Base-by-base conservation (phyloP, 257 asterid genomes). In the Solanum ossicruentum region DNA sequence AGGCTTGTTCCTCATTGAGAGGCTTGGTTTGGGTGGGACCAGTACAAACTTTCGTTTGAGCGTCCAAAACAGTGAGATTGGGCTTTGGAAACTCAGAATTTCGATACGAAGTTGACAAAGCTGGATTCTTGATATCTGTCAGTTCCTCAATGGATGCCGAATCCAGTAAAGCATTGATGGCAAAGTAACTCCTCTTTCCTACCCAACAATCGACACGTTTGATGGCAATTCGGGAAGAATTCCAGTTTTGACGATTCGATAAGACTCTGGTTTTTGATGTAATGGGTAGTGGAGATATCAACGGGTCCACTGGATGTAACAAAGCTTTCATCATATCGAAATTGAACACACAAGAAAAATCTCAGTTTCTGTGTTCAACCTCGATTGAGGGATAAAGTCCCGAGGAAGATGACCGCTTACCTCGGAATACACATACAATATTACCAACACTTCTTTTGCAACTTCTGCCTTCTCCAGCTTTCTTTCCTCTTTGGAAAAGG, bases 21-120 rank as follows among this genome's bases (percentile, higher is more conserved):
- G 98, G 98, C 91, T 87, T 93, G 84, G 99, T 95, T 78, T 93
- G 98, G 43, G 97, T 96, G 49, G 99, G 99, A 18, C 98, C 98
- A 3, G 98, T 96, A 85, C 99, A 96, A 73, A 96, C 98, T 93
- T 90, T 95, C 47, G 94, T 91, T 83, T 95, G 99, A 23, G 98
- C 98, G 39, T 96, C 98, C 85, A 95, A 86, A 51, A 96, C 97
- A 80, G 96, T 93, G 87, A 90, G 97, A 82, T 95, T 95, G 39
- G 98, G 97, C 86, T 45, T 88, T 2, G 88, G 86, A 26, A 93
- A 70, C 70, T 67, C 85, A 81, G 91, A 91, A 70, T 86, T 90
- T 92, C 96, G 93, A 85, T 93, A 94, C 49, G 95, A 91, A 45
- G 97, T 88, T 56, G 99, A 95, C 12, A 93, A 83, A 60, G 97